Conservation (phyloP, 352 stramenopile species). For the Phytophthora constricta region DNA sequence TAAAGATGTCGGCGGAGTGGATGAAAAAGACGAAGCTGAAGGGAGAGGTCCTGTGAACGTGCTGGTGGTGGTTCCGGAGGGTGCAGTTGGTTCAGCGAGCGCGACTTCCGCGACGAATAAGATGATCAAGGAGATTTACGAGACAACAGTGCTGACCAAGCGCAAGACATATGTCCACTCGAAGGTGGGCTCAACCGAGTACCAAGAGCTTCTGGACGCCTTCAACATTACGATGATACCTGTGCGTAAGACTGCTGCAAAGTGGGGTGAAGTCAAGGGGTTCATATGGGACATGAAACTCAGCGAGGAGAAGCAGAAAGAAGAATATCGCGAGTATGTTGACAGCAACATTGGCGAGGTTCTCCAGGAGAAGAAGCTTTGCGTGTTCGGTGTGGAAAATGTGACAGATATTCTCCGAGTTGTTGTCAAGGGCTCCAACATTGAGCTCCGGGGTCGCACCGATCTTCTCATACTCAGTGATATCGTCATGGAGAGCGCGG, state of each 20-base stretch:
- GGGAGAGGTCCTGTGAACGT: too few species aligned
- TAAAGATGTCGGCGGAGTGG: background rate
- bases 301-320: constrained; percentile 33
- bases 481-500: constrained; percentile 13
- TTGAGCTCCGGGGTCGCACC: constrained; percentile 37
- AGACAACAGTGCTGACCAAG: constrained; percentile 24
- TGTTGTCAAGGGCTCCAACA: constrained; percentile 27
- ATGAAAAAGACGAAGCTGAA: too few species aligned
- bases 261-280: constrained; percentile 4
- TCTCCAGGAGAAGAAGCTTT: constrained; percentile 36
- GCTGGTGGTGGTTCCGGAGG: too few species aligned
- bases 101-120: too few species aligned
- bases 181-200: constrained; percentile 26
- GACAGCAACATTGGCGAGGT: constrained; percentile 43
- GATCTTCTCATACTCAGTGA: constrained; percentile 46
- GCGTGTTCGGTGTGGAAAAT: constrained; percentile 38
- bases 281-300: constrained; percentile 25
- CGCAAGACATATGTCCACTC: constrained; percentile 36
- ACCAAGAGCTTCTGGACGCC: constrained; percentile 25
- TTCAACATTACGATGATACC: constrained; percentile 28
- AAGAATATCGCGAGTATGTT: constrained; percentile 32
- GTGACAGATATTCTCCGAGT: constrained; percentile 35
- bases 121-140: too few species aligned
- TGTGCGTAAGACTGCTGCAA: constrained; percentile 8
- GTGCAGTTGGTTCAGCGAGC: too few species aligned